Evolutionary conservation across 352 stramenopile genomes (phyloP), one percentile per base, ranked within the genome.

Genomic region (Pythium volutum): DNA sequence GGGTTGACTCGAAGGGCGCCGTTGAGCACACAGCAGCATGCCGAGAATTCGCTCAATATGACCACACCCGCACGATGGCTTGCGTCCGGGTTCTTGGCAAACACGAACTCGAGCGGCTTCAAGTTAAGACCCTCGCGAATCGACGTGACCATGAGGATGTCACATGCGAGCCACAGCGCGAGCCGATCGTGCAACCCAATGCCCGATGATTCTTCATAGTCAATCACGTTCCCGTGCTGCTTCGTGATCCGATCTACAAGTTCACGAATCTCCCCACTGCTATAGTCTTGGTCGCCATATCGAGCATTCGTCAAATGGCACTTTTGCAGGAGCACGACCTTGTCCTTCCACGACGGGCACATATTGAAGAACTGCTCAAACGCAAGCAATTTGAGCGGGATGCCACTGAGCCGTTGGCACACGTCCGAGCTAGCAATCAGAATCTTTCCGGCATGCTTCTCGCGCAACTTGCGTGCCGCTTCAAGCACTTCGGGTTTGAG

Each of bases 61-160:
- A 99, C 94, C 10, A 99, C 96, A 23, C 97, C 97, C 9, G 96
- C 84, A 36, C 31, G 31, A 4, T 36, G 31, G 6, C 31, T 36
- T 11, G 31, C 31, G 20, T 52, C 68, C 42, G 81, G 70, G 55
- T 77, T 75, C 58, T 95, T 92, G 20, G 84, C 77, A 70, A 91
- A 97, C 36, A 97, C 91, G 67, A 95, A 98, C 75, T 99, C 97
- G 42, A 99, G 77, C 4, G 97, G 97, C 64, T 96, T 93, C 34
- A 99, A 76, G 77, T 99, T 99, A 18, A 99, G 71, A n/a, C 97
- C 97, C 76, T 99, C 97, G 20, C 97, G 88, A 46, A 99, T 94
- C 0, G 94, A 95, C 15, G 94, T 98, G 29, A 96, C 81, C 75
- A 99, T 95, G 41, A 99, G 80, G 38, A 99, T 95, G 74, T 99